Percentiles rank a stretch among this genome's conserved stretches.
These are phyloP conservation scores for Sporodiniella umbellata DNA, from an alignment of 371 early-diverging fungal genomes.

Conservation along the genomic window DNA sequence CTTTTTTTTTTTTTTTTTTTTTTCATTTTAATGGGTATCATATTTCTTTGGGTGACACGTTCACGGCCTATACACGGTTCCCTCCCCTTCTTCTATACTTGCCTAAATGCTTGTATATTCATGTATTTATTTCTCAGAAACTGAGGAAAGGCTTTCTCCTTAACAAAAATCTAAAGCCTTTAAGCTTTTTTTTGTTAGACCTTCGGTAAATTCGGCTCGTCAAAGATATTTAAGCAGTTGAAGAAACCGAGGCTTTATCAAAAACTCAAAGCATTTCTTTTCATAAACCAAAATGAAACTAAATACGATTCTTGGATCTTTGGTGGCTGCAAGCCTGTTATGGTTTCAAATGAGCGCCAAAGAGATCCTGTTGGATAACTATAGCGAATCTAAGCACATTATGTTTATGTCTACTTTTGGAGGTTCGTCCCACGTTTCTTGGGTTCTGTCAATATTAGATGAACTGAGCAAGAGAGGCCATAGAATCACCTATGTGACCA, in stretches of 20 bases:
- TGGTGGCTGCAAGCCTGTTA: background rate
- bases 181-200: no score
- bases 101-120: no score
- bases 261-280: no score
- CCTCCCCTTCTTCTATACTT: no score
- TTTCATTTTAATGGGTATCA: no score
- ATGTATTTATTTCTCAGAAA: no score
- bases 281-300: background rate
- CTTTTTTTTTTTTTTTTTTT: no score
- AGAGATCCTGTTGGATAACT: background rate
- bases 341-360: background rate
- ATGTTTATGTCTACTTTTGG: conserved; percentile 9
- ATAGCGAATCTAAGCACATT: conserved; percentile 5
- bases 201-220: background rate
- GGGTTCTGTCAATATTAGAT: conserved; percentile 14
- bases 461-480: conserved; percentile 12
- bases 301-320: background rate
- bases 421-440: conserved; percentile 14
- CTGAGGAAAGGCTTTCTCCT: no score
- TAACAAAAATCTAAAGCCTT: no score
- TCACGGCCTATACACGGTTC: no score
- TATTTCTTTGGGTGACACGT: no score
- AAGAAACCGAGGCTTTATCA: background rate
- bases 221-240: background rate
- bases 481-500: conserved; percentile 3